A percentile compares a stretch with the other conserved stretches of the same genome.
phyloP scores from a whole-genome alignment of 1,284 basidiomycete species.

The Pterulicium gracile region DNA sequence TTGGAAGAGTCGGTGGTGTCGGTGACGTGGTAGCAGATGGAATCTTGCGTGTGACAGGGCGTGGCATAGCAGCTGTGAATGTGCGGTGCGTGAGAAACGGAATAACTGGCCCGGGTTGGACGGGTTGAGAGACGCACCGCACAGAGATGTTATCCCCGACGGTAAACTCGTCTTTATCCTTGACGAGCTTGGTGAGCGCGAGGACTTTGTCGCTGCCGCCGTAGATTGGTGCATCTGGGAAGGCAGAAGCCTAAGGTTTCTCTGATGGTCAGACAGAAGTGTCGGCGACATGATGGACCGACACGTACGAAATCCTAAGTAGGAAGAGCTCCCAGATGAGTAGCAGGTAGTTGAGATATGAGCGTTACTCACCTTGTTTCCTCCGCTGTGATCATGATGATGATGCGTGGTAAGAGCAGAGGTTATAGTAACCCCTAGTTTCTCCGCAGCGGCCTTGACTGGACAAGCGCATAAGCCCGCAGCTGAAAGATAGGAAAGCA shows the following conservation, averaged over 20 bases:
- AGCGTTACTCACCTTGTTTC: slow-evolving; percentile 33
- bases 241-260: slow-evolving; percentile 38
- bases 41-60: slow-evolving; percentile 95
- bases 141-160: slow-evolving; percentile 64
- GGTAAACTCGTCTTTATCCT: slow-evolving; percentile 68
- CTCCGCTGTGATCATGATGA: slow-evolving; percentile 86
- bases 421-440: slow-evolving; percentile 60
- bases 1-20: slow-evolving; percentile 36
- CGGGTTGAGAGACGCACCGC: slow-evolving; percentile 32
- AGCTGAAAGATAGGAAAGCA: background rate
- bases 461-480: background rate
- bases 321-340: background rate
- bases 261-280: slow-evolving; percentile 1
- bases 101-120: slow-evolving; percentile 5
- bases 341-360: background rate
- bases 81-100: slow-evolving; percentile 6
- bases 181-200: slow-evolving; percentile 63
- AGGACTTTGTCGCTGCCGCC: slow-evolving; percentile 72
- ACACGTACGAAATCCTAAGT: slow-evolving; percentile 45
- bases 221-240: slow-evolving; percentile 66
- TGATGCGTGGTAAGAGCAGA: slow-evolving; percentile 83
- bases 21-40: slow-evolving; percentile 83
- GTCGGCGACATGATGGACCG: slow-evolving; percentile 2
- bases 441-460: slow-evolving; percentile 56
- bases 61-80: slow-evolving; percentile 69